A percentile compares a stretch with the other conserved stretches of the same genome.
Conservation (phyloP, 331 rosid species). For the Malus hybrid region DNA sequence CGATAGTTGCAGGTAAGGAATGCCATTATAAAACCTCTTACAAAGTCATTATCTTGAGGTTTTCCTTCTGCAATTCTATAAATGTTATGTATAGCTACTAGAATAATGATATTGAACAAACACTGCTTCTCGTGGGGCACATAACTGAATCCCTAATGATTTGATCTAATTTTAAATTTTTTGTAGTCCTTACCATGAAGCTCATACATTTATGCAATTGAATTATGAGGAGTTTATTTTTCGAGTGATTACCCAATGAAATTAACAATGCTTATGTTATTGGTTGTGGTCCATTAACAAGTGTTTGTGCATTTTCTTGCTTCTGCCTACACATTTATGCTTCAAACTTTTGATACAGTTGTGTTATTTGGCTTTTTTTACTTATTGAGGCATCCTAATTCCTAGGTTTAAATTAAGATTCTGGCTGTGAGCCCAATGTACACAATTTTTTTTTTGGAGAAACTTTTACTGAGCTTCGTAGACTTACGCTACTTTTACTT, state of each 20-base stretch:
- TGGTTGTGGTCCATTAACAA: background rate
- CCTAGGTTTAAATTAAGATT: background rate
- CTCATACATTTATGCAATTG: background rate
- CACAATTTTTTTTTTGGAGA: background rate
- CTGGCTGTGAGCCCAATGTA: background rate
- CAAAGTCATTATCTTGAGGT: background rate
- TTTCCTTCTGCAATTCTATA: background rate
- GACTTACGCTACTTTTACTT: background rate
- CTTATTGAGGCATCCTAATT: background rate
- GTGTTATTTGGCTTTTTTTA: background rate
- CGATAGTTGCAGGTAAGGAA: slow-evolving; percentile 54
- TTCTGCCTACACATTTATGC: background rate
- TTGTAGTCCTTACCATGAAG: background rate
- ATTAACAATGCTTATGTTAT: background rate
- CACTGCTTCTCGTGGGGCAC: background rate
- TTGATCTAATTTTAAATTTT: background rate
- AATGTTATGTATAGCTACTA: background rate
- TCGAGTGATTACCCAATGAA: background rate
- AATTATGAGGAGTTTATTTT: background rate
- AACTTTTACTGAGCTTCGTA: background rate
- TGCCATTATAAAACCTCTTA: background rate
- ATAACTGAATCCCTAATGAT: background rate
- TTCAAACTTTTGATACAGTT: background rate
- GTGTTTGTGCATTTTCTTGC: background rate
- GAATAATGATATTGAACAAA: slow-evolving; percentile 1